Conservation (phyloP, 225 moss, liverwort and hornwort genomes). For the Bryum argenteum region DNA sequence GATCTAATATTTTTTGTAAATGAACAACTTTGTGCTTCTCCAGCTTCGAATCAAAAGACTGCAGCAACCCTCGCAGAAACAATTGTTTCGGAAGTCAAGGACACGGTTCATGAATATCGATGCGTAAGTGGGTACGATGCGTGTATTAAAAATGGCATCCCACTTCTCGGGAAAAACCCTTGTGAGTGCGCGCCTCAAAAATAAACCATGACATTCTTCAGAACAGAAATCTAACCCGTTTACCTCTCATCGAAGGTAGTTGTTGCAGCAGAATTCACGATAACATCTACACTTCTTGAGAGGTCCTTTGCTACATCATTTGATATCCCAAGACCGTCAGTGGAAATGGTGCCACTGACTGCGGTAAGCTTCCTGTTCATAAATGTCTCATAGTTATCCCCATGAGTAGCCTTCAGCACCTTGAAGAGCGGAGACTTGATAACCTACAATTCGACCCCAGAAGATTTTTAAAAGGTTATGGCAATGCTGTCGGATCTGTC, state of each 20-base stretch:
- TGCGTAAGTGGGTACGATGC: background rate
- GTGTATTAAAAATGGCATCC: background rate
- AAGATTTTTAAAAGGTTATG: background rate
- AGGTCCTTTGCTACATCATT: conserved; percentile 35
- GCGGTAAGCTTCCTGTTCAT: conserved; percentile 68
- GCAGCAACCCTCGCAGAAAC: background rate
- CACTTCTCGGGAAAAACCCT: background rate
- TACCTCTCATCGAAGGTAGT: conserved; percentile 86
- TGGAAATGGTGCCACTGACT: conserved; percentile 68
- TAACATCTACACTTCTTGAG: conserved; percentile 54
- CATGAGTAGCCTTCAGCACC: conserved; percentile 53
- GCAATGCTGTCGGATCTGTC: background rate
- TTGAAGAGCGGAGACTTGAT: conserved; percentile 64
- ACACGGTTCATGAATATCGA: background rate
- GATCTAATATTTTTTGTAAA: background rate
- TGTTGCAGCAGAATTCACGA: conserved; percentile 81
- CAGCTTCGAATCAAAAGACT: background rate
- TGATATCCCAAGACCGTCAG: conserved; percentile 60
- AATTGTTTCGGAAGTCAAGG: background rate
- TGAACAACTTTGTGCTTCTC: background rate
- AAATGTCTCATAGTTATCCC: conserved; percentile 58
- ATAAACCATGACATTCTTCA: background rate
- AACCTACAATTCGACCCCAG: conserved; percentile 48
- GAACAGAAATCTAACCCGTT: background rate
- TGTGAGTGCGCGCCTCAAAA: background rate